Evolutionary conservation across 1,284 basidiomycete genomes (phyloP).

Genomic region (Stereum hirsutum): DNA sequence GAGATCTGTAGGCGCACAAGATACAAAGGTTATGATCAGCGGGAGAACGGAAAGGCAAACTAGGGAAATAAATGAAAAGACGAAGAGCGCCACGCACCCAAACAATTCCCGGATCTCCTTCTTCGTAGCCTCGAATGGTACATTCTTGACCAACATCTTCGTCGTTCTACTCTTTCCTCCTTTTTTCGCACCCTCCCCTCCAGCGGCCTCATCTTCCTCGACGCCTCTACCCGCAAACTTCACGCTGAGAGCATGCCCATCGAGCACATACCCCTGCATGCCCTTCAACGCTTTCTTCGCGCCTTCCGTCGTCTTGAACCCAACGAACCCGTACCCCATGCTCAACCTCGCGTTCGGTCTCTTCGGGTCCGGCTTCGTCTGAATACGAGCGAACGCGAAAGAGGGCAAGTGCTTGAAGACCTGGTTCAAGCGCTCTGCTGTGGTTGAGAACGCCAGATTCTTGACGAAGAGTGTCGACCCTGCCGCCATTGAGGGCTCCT

Average conservation of each 20-base stretch:
- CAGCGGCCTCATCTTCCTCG: conserved; percentile 47
- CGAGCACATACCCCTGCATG: conserved; percentile 78
- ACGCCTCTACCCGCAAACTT: conserved; percentile 84
- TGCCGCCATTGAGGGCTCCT: conserved; percentile 39
- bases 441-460: conserved; percentile 90
- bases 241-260: conserved; percentile 81
- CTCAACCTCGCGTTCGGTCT: conserved; percentile 59
- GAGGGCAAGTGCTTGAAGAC: conserved; percentile 75
- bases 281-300: conserved; percentile 75
- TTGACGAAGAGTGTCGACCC: conserved; percentile 92
- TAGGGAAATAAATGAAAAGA: conserved; percentile 3
- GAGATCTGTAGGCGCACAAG: conserved; percentile 41
- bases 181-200: conserved; percentile 28
- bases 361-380: conserved; percentile 87
- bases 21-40: background rate
- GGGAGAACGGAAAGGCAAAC: conserved; percentile 2
- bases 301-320: conserved; percentile 71
- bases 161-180: conserved; percentile 50
- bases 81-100: conserved; percentile 40
- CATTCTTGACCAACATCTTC: conserved; percentile 95
- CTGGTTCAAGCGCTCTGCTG: conserved; percentile 60
- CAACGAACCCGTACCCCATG: conserved; percentile 97
- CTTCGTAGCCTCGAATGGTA: conserved; percentile 94
- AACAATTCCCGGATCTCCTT: conserved; percentile 88
- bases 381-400: conserved; percentile 85